Evolutionary conservation across 441 rosid genomes (phyloP).

Genomic region (Gossypium laxum): DNA sequence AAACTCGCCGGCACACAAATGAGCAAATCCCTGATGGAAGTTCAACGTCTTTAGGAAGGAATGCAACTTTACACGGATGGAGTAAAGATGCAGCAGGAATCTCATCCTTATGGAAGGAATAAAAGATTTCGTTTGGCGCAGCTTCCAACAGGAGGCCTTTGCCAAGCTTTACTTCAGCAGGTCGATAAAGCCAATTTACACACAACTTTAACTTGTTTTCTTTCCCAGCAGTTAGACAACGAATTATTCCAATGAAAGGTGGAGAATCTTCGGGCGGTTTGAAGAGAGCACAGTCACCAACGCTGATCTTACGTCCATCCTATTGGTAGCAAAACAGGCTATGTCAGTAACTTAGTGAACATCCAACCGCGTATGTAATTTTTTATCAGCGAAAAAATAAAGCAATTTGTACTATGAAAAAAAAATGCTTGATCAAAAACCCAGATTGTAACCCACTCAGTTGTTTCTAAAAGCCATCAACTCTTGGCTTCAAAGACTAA

Average conservation of each 20-base stretch:
- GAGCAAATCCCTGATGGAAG: conserved; percentile 71
- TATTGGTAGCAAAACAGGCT: conserved; percentile 19
- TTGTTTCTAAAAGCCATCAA: background rate
- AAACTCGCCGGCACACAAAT: conserved; percentile 75
- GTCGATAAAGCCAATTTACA: conserved; percentile 85
- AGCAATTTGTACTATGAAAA: background rate
- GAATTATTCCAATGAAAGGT: conserved; percentile 73
- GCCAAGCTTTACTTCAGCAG: conserved; percentile 75
- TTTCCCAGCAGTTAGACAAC: conserved; percentile 35
- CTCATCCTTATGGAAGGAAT: conserved; percentile 86
- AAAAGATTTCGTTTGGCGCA: conserved; percentile 82
- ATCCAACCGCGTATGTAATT: background rate
- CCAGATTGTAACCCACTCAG: background rate
- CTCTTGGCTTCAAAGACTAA: background rate
- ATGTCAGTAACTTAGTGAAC: background rate
- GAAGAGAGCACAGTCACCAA: conserved; percentile 88
- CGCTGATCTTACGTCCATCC: conserved; percentile 76
- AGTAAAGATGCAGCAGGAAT: conserved; percentile 71
- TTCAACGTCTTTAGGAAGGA: conserved; percentile 65
- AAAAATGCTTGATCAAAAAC: background rate
- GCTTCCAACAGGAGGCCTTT: conserved; percentile 72
- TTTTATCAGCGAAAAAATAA: background rate
- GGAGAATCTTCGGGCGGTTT: conserved; percentile 65
- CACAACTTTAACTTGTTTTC: conserved; percentile 43
- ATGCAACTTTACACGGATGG: conserved; percentile 83